phyloP scores from a whole-genome alignment of 1,284 basidiomycete species.

The Ustilago crameri region DNA sequence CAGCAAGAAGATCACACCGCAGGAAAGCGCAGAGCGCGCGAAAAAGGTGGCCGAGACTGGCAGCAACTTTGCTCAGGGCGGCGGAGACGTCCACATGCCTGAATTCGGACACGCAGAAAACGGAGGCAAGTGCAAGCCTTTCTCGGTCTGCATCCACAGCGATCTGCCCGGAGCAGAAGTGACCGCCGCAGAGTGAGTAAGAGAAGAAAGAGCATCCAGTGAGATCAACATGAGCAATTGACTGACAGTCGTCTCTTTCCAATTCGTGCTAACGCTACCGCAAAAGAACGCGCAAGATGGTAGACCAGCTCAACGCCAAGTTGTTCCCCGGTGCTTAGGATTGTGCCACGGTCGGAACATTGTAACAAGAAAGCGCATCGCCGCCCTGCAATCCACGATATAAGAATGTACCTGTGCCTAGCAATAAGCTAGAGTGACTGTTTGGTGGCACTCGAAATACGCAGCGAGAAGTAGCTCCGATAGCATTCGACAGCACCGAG shows the following conservation, averaged over 20 bases:
- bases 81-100: slow-evolving; percentile 20
- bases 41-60: slow-evolving; percentile 23
- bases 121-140: slow-evolving; percentile 24
- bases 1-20: slow-evolving; percentile 30
- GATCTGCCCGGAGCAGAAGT: slow-evolving; percentile 26
- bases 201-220: not conserved
- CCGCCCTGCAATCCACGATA: too few relatives aligned
- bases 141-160: slow-evolving; percentile 43
- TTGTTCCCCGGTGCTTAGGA: slow-evolving; percentile 17
- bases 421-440: too few relatives aligned
- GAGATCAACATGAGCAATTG: not conserved
- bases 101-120: slow-evolving; percentile 20
- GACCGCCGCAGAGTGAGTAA: slow-evolving; percentile 18
- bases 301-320: slow-evolving; percentile 33
- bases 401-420: too few relatives aligned
- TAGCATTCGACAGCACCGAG: too few relatives aligned
- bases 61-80: slow-evolving; percentile 27
- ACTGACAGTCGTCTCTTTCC: not conserved
- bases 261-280: not conserved
- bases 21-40: slow-evolving; percentile 38
- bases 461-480: not conserved
- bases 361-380: too few relatives aligned
- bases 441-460: too few relatives aligned
- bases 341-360: too few relatives aligned
- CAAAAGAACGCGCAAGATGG: slow-evolving; percentile 19